These are phyloP conservation scores for Lepidium sativum DNA, from an alignment of 345 rosid species.

Conservation along the genomic window DNA sequence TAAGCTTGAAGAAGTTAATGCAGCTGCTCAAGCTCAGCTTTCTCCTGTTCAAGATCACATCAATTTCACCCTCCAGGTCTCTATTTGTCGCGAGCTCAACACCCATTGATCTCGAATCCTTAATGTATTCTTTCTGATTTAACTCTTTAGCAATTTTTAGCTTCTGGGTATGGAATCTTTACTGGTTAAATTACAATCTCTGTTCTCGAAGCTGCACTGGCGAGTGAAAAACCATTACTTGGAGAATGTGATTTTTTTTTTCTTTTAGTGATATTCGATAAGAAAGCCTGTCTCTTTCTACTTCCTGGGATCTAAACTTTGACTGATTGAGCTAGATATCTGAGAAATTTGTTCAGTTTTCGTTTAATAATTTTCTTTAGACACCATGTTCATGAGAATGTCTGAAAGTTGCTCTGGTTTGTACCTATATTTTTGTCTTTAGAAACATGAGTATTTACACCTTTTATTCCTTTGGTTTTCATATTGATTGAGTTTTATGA, in stretches of 20 bases:
- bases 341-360: not conserved
- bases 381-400: not conserved
- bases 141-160: not conserved
- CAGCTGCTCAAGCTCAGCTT: conserved; percentile 74
- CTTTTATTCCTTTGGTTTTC: not conserved
- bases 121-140: not conserved
- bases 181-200: not conserved
- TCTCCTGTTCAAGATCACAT: conserved; percentile 74
- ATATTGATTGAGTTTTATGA: not conserved
- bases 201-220: not conserved
- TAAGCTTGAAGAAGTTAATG: conserved; percentile 61
- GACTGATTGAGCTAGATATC: not conserved
- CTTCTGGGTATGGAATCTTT: not conserved
- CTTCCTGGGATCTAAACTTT: not conserved
- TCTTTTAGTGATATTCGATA: not conserved
- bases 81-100: not conserved
- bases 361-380: not conserved
- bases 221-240: not conserved
- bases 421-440: not conserved
- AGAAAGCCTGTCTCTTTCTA: not conserved
- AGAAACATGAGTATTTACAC: not conserved
- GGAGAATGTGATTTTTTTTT: not conserved
- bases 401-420: not conserved
- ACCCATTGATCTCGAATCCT: not conserved
- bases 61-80: conserved; percentile 86